Evolutionary conservation across 371 early-diverging fungal species (phyloP).

Genomic region (Haplosporangium sp.): DNA sequence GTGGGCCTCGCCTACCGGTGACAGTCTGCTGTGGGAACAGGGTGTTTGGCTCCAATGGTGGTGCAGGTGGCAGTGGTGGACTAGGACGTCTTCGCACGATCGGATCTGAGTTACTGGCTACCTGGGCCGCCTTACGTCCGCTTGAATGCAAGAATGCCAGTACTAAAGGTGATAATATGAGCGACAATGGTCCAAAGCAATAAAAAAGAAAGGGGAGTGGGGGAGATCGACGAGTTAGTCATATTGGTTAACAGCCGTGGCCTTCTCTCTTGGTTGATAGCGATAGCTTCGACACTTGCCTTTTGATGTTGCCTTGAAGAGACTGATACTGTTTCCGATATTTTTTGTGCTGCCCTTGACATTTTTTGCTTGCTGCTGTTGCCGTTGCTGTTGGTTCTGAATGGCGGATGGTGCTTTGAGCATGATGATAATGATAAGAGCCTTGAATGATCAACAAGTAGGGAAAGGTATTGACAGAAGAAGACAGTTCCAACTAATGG

Average conservation of each 20-base stretch:
- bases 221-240: no score
- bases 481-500: no score
- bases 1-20: conserved; percentile 6
- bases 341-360: conserved; percentile 14
- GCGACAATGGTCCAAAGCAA: background rate
- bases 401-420: conserved; percentile 17
- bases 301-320: conserved; percentile 50
- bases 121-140: conserved; percentile 10
- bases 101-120: conserved; percentile 4
- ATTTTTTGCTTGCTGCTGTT: conserved; percentile 3
- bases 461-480: background rate
- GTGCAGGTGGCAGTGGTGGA: no score
- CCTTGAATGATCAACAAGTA: background rate
- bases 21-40: conserved; percentile 2
- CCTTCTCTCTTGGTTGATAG: no score
- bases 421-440: conserved; percentile 6
- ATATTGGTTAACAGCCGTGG: no score
- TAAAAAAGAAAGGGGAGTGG: background rate
- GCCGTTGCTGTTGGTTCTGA: conserved; percentile 9
- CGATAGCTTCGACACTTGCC: conserved; percentile 10
- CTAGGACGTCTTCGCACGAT: no score
- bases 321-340: conserved; percentile 20
- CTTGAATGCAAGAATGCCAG: conserved; percentile 36
- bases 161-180: conserved; percentile 8
- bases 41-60: no score